A percentile compares a stretch with the other conserved stretches of the same genome.
Evolutionary conservation across 345 rosid genomes (phyloP).

Genomic region (Salix suchowensis): DNA sequence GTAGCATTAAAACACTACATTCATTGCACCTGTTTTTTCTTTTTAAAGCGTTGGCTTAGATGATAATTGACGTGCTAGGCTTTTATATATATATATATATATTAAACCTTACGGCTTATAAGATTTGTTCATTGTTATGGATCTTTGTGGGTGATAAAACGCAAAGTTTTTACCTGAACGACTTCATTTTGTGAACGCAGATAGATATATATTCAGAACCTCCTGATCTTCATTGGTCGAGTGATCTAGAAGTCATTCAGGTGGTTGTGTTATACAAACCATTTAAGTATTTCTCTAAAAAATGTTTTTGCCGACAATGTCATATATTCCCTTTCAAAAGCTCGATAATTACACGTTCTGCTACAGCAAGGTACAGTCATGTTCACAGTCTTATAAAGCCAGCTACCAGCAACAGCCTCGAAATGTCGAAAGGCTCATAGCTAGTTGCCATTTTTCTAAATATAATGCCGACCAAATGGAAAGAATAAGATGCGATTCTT

Average conservation of each 20-base stretch:
- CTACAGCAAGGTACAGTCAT: neutral
- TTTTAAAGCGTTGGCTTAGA: no score
- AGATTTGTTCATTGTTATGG: no score
- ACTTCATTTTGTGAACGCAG: neutral
- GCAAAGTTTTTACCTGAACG: no score
- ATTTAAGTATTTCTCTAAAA: neutral
- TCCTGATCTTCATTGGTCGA: neutral
- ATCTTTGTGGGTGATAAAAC: no score
- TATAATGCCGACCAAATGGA: neutral
- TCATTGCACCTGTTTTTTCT: no score
- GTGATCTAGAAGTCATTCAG: neutral
- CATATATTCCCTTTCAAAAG: neutral
- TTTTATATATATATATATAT: rapidly evolving
- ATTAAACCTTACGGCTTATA: no score
- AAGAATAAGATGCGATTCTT: neutral
- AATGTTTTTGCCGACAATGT: neutral
- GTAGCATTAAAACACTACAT: no score
- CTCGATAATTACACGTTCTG: neutral
- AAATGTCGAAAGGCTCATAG: neutral
- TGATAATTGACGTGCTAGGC: no score
- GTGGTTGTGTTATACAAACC: neutral
- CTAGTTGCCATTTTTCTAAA: neutral
- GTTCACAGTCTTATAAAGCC: neutral
- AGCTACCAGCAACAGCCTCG: neutral
- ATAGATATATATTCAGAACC: neutral